These are phyloP conservation scores for Boletus huronensis DNA, from an alignment of 768 basidiomycete genomes.

Conservation along the genomic window DNA sequence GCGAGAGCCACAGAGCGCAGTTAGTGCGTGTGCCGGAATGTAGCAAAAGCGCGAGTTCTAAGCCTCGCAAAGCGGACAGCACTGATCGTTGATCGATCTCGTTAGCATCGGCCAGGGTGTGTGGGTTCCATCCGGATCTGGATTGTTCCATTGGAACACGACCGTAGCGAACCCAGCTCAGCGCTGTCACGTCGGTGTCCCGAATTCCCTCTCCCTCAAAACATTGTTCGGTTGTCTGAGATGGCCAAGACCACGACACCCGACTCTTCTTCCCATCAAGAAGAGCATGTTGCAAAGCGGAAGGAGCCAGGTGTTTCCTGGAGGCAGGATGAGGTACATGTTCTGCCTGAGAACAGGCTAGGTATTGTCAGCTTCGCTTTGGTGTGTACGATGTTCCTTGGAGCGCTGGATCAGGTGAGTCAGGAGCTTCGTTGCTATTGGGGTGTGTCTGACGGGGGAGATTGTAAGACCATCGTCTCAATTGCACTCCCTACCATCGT, in stretches of 20 bases:
- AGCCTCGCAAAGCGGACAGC: background rate
- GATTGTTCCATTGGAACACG: background rate
- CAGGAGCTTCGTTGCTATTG: background rate
- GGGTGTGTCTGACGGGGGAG: background rate
- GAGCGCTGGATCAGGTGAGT: conserved; percentile 55
- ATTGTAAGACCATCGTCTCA: conserved; percentile 53
- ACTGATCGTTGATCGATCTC: background rate
- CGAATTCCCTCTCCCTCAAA: background rate
- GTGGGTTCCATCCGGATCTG: background rate
- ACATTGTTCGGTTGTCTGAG: background rate
- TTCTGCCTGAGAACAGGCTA: conserved; percentile 37
- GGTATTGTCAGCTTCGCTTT: conserved; percentile 23
- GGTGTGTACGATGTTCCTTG: conserved; percentile 30
- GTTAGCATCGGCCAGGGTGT: background rate
- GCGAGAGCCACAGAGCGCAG: background rate
- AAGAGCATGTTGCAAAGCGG: background rate
- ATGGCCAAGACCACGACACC: background rate
- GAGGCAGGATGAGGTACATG: conserved; percentile 48
- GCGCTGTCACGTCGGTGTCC: background rate
- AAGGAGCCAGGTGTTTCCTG: conserved; percentile 44
- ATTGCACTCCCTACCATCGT: conserved; percentile 74
- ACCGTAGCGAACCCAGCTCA: background rate
- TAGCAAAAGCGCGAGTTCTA: background rate
- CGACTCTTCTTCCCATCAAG: background rate
- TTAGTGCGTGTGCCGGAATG: background rate